These are phyloP conservation scores for Aureobasidium sp. DNA, from an alignment of 2,329 filamentous ascomycete genomes.

Conservation along the genomic window DNA sequence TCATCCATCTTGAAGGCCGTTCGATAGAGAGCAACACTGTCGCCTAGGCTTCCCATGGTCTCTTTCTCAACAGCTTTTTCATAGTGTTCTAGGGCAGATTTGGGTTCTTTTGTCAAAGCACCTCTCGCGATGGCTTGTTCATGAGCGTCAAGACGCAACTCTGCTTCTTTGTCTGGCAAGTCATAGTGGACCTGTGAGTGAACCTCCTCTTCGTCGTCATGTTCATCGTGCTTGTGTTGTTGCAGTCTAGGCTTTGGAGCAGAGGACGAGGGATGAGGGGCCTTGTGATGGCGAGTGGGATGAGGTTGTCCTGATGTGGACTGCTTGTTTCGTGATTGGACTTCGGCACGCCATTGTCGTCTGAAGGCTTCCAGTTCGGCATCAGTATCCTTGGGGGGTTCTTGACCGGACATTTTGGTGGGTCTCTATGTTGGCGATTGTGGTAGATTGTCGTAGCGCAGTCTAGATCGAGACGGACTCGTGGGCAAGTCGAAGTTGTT, in stretches of 20 bases:
- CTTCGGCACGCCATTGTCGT: slow-evolving; percentile 76
- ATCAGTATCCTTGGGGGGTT: slow-evolving; percentile 25
- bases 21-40: slow-evolving; percentile 80
- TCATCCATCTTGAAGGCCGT: slow-evolving; percentile 85
- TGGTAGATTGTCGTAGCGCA: background rate
- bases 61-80: slow-evolving; percentile 88
- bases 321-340: slow-evolving; percentile 43
- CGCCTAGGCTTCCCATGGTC: slow-evolving; percentile 72
- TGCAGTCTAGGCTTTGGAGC: slow-evolving; percentile 1
- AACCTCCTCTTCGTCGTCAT: slow-evolving; percentile 26
- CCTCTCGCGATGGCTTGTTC: slow-evolving; percentile 31
- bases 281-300: background rate
- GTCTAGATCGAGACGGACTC: background rate
- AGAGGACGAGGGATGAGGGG: background rate
- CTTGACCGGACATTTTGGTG: background rate
- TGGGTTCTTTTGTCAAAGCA: slow-evolving; percentile 41
- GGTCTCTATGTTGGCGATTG: background rate
- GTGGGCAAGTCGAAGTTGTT: background rate
- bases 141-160: slow-evolving; percentile 29
- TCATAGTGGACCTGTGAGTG: slow-evolving; percentile 36
- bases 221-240: slow-evolving; percentile 4
- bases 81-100: slow-evolving; percentile 82
- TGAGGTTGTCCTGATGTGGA: background rate
- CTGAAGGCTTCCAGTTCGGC: slow-evolving; percentile 80
- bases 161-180: slow-evolving; percentile 37